These are phyloP conservation scores for Baudoinia panamericana DNA, from an alignment of 495 filamentous ascomycete genomes.

Conservation along the genomic window DNA sequence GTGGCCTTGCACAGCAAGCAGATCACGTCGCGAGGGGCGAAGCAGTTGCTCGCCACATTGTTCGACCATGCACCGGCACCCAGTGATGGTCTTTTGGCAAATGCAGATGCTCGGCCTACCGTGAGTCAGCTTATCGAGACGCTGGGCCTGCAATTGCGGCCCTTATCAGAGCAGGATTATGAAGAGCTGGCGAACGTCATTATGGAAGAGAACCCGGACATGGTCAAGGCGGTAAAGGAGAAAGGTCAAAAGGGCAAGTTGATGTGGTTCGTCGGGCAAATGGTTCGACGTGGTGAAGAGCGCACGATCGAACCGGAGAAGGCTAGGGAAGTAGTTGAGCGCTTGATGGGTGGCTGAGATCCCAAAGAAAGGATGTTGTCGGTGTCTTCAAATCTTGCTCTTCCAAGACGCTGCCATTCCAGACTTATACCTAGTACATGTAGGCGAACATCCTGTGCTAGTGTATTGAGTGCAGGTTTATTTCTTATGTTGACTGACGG, in stretches of 20 bases:
- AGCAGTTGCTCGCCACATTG: conserved; percentile 52
- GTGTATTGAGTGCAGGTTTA: too few relatives aligned
- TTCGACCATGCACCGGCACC: conserved; percentile 31
- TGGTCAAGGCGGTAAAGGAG: conserved; percentile 53
- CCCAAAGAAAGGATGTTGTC: too few relatives aligned
- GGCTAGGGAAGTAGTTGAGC: conserved; percentile 53
- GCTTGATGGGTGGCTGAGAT: conserved; percentile 26
- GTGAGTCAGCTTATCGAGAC: conserved; percentile 50
- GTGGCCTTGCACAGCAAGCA: conserved; percentile 45
- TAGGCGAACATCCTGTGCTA: too few relatives aligned
- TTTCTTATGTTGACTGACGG: too few relatives aligned
- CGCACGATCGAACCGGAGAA: conserved; percentile 63
- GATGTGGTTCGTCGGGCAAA: conserved; percentile 78
- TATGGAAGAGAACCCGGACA: conserved; percentile 41
- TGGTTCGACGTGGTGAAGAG: conserved; percentile 66
- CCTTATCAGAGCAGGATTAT: conserved; percentile 49
- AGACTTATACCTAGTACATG: too few relatives aligned
- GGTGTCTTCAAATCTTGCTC: too few relatives aligned
- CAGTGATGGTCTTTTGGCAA: too few relatives aligned
- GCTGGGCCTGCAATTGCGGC: conserved; percentile 51
- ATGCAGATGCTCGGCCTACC: conserved; percentile 29
- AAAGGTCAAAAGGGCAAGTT: conserved; percentile 61
- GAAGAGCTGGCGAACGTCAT: conserved; percentile 38
- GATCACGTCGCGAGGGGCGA: conserved; percentile 58
- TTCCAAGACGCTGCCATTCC: too few relatives aligned